Evolutionary conservation across 2,329 filamentous ascomycete species (phyloP), one percentile per base, ranked within the genome.

Genomic region (Tolypocladium paradoxum): DNA sequence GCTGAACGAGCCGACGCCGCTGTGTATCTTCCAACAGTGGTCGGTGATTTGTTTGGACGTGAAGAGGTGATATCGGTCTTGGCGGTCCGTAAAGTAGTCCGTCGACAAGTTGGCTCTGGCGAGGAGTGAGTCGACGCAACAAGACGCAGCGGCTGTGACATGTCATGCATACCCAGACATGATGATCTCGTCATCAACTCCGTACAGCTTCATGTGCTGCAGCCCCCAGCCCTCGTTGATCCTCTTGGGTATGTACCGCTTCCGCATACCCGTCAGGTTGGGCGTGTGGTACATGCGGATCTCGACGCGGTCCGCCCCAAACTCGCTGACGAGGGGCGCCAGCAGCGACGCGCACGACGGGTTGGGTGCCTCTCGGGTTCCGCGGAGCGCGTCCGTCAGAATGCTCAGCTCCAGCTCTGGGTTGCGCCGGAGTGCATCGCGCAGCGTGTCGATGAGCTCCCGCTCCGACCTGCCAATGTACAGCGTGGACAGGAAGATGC

Each of bases 161-260:
- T 11, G 24, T 6, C 22, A 50, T 52, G 53, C 74, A 57, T 78
- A 89, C 82, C 90, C 91, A 8, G 91, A 95, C 62, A 99, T 82
- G 58, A 99, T 92, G 54, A 99, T 87, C 68, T 96, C 90, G 64
- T 99, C 90, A 62, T 99, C 93, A 24, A 96, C 75, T 0, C 93
- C 93, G 62, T 99, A 99, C 0, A 99, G 76, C 76, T 99, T 99
- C 92, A 99, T 99, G 66, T 99, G 93, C 67, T 99, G 93, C 56
- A 99, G 72, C 1, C 93, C 93, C 93, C 93, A 99, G 20, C 93
- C 93, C 71, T 99, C 93, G 61, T 99, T 99, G 66, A 99, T 92
- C 22, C 93, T 80, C 65, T 83, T 88, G 0, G 93, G 93, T 2
- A 97, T 82, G 59, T 88, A 76, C 62, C 84, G 84, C 71, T 97